Evolutionary conservation across 2,329 filamentous ascomycete species (phyloP).

Genomic region (Periconia digitata): DNA sequence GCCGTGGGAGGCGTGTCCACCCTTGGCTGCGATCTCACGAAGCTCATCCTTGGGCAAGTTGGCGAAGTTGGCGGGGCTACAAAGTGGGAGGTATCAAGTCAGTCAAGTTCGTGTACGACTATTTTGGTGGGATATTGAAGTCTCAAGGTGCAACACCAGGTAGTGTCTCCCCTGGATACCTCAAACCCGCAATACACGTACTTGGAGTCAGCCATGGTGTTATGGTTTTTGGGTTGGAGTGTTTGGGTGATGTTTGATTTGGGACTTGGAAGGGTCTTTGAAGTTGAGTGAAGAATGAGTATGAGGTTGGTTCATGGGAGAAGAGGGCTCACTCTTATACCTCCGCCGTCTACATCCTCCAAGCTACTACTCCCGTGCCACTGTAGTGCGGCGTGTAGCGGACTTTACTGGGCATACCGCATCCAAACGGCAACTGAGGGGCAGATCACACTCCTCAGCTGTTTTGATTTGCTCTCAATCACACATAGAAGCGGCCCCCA

Average conservation of each 20-base stretch:
- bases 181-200: too few species aligned
- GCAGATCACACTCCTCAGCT: background rate
- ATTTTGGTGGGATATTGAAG: too few species aligned
- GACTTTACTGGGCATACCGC: conserved; percentile 5
- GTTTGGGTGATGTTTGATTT: background rate
- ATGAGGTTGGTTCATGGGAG: conserved; percentile 1
- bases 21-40: conserved; percentile 51
- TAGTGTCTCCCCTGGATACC: too few species aligned
- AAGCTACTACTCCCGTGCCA: background rate
- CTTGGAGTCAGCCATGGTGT: conserved; percentile 46
- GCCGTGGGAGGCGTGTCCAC: conserved; percentile 48
- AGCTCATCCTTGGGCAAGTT: conserved; percentile 55
- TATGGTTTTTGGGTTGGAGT: conserved; percentile 1
- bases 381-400: conserved; percentile 3
- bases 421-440: conserved; percentile 2
- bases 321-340: background rate
- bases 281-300: too few species aligned
- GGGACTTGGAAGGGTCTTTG: background rate
- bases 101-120: too few species aligned
- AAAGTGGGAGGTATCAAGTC: too few species aligned
- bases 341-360: background rate
- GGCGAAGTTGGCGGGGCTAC: conserved; percentile 56
- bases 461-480: conserved; percentile 8
- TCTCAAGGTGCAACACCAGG: too few species aligned
- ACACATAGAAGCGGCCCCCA: background rate